These are phyloP conservation scores for Delonix regia DNA, from an alignment of 306 rosid species.

Conservation along the genomic window DNA sequence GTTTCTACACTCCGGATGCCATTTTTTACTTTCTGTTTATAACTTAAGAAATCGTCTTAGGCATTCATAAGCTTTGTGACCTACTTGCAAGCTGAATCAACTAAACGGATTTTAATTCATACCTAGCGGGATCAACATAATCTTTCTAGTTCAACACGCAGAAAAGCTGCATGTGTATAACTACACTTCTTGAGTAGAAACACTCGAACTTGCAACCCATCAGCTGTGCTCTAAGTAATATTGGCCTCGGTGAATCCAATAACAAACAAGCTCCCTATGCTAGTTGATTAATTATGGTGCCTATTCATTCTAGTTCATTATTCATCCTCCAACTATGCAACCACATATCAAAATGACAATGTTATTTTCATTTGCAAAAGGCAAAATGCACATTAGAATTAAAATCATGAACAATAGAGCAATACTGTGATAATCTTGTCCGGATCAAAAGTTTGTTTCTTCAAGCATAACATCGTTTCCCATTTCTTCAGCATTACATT, in stretches of 20 bases:
- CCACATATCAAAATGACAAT: not conserved
- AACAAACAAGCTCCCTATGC: too few relatives aligned
- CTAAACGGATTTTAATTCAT: not conserved
- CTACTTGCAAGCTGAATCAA: not conserved
- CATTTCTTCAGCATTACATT: not conserved
- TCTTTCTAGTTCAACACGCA: not conserved
- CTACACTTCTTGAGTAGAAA: not conserved
- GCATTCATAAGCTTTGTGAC: not conserved
- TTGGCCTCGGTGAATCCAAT: not conserved
- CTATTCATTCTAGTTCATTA: not conserved
- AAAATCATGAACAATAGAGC: not conserved
- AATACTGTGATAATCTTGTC: not conserved
- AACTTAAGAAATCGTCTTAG: not conserved
- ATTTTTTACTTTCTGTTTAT: slow-evolving; percentile 23
- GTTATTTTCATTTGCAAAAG: not conserved
- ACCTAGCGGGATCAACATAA: not conserved
- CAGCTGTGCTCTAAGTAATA: not conserved
- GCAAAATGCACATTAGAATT: not conserved
- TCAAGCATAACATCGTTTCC: not conserved
- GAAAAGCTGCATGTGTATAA: not conserved
- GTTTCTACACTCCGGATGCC: not conserved
- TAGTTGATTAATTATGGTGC: not conserved
- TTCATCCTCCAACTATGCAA: not conserved
- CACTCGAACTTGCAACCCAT: not conserved
- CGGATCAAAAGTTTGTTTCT: not conserved